A percentile compares a stretch with the other conserved stretches of the same genome.
These are phyloP conservation scores for Pleomassaria siparia DNA, from an alignment of 2,329 filamentous ascomycete species.

Conservation along the genomic window DNA sequence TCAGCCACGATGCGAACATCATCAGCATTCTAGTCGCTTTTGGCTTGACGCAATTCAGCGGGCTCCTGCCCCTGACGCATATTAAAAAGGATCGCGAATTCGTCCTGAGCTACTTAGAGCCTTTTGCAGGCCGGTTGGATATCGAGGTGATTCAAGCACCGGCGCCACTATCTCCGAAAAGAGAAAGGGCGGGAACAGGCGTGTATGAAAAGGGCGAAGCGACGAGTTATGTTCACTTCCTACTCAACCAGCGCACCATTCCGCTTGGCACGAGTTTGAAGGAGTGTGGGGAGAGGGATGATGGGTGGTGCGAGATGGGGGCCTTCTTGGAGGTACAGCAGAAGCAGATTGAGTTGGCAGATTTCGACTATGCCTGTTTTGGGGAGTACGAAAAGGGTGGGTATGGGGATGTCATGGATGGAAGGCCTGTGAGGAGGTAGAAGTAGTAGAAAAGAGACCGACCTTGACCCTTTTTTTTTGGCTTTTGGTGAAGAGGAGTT, in stretches of 20 bases:
- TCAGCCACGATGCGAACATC: constrained; percentile 76
- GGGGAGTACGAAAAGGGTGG: constrained; percentile 54
- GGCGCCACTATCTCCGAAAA: constrained; percentile 53
- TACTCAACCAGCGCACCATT: constrained; percentile 73
- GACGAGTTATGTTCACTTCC: constrained; percentile 72
- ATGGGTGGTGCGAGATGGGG: constrained; percentile 76
- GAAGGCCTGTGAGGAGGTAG: constrained; percentile 42
- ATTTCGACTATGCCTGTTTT: constrained; percentile 68
- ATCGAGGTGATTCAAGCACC: constrained; percentile 74
- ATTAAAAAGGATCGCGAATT: constrained; percentile 63
- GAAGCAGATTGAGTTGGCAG: constrained; percentile 58
- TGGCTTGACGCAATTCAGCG: constrained; percentile 68
- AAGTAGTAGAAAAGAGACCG: no score
- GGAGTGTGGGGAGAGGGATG: constrained; percentile 65
- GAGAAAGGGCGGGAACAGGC: constrained; percentile 17
- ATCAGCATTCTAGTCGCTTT: constrained; percentile 71
- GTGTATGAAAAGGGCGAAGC: constrained; percentile 56
- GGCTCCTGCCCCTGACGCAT: constrained; percentile 56
- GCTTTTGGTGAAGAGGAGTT: no score
- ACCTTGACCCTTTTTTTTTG: no score
- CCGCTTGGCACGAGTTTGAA: constrained; percentile 67
- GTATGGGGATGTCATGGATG: constrained; percentile 56
- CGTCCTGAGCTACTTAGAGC: constrained; percentile 67
- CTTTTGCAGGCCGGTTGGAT: constrained; percentile 71
- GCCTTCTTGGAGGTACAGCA: constrained; percentile 67